Conservation (phyloP, 345 rosid species). For the Aethionema arabicum region DNA sequence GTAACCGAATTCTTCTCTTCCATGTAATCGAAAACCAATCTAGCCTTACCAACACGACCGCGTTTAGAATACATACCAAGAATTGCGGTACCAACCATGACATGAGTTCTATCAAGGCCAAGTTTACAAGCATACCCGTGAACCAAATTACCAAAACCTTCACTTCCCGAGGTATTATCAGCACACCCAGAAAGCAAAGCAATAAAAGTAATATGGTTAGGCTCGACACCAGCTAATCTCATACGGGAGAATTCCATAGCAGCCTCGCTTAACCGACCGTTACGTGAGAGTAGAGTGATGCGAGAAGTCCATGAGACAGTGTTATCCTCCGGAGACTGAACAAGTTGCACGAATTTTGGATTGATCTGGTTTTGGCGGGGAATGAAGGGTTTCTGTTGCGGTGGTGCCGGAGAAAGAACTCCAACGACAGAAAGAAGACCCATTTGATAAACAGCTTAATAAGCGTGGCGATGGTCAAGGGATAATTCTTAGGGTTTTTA, state of each 20-base stretch:
- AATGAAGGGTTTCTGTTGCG: slow-evolving; percentile 17
- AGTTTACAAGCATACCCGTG: slow-evolving; percentile 66
- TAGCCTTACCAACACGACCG: slow-evolving; percentile 45
- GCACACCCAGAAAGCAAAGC: slow-evolving; percentile 58
- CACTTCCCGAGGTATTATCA: slow-evolving; percentile 38
- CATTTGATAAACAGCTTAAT: slow-evolving; percentile 19
- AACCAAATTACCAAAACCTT: slow-evolving; percentile 46
- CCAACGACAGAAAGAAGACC: slow-evolving; percentile 46
- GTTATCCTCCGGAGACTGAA: slow-evolving; percentile 30
- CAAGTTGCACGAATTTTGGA: slow-evolving; percentile 23
- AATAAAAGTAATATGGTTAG: slow-evolving; percentile 61
- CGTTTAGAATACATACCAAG: slow-evolving; percentile 60
- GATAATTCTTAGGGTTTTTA: neutral
- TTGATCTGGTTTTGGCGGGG: slow-evolving; percentile 24
- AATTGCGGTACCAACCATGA: slow-evolving; percentile 71
- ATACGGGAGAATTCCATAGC: slow-evolving; percentile 52
- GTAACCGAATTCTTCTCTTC: slow-evolving; percentile 48
- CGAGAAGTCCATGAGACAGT: slow-evolving; percentile 71
- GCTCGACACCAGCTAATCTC: slow-evolving; percentile 55
- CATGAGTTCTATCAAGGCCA: slow-evolving; percentile 47
- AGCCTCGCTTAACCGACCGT: slow-evolving; percentile 54
- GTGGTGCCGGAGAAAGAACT: slow-evolving; percentile 24
- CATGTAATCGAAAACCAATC: slow-evolving; percentile 57
- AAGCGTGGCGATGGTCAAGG: neutral
- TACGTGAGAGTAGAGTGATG: slow-evolving; percentile 59